Evolutionary conservation across 768 basidiomycete species (phyloP), one percentile per base, ranked within the genome.

Genomic region (Lactarius evosmus): DNA sequence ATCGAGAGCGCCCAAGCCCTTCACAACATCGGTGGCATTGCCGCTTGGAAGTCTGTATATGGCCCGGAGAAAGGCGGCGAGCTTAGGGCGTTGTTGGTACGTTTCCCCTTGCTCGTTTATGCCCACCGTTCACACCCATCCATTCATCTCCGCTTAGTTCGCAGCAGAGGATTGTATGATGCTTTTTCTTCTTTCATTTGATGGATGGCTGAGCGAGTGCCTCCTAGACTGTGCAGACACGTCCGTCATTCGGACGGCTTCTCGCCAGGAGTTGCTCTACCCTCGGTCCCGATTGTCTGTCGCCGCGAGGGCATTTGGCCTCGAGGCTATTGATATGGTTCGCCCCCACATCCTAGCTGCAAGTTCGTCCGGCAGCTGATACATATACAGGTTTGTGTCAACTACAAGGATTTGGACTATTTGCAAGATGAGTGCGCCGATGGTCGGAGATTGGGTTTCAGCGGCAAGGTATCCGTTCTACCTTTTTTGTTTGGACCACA

Each of bases 281-380:
- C 87, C 94, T 8, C 86, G 95, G 14, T 93, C 92, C 1, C 83
- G 86, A 62, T 83, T 96, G 52, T 91, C 89, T 11, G 82, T 89
- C 51, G 83, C 85, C 0, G 93, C 95, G 7, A 93, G 89, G 71
- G 90, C 94, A 4, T 93, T 88, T 69, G 84, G 83, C 0, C 78
- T 97, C 8, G 84, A 88, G 25, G 91, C 94, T 2, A 91, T 98
- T 69, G 95, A 98, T 73, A 91, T 97, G 90, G 95, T 89, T 50
- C 4, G 64, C 5, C 17, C 41, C 8, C 7, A 52, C 11, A 34
- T n/a, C 25, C 25, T 25, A 14, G 27, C 49, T 25, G 46, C 46
- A 14, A 25, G 46, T 25, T 22, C 46, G 12, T 49, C 6, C 12
- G 4, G 29, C 32, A 19, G 22, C 34, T 56, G 19, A 67, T 55